Evolutionary conservation across 2,329 filamentous ascomycete species (phyloP), one percentile per base, ranked within the genome.

Genomic region (Fonsecaea erecta): DNA sequence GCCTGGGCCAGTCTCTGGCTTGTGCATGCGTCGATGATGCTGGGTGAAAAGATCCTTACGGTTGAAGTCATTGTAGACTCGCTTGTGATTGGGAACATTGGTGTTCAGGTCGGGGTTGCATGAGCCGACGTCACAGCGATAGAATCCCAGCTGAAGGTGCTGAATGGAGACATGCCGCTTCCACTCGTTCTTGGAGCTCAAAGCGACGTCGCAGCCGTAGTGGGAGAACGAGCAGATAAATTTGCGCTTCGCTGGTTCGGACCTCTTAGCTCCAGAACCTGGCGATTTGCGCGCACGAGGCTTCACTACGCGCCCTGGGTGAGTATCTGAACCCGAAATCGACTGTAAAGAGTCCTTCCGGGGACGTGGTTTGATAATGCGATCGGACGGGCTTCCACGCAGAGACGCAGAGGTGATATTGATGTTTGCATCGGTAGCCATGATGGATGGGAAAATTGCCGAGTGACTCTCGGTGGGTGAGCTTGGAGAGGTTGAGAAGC

Each of bases 1-100:
- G 30, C 70, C 70, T 24, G 70, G 64, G 12, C 64, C 66, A 37
- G 63, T 58, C 16, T 72, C 70, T n/a, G 70, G 70, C 55, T 85
- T 82, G 74, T 97, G 93, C 91, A 96, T 96, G 55, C 94, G 89
- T 5, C 91, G 86, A 1, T 95, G 83, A 74, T 97, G 94, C 73
- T 96, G 92, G 0, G 90, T 92, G 78, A 93, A 97, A 12, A 97
- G 86, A 73, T 97, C 93, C 75, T 96, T 96, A 73, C 93, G 90
- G 77, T 96, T 96, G 81, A 97, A 97, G 76, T 87, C 88, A 72
- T 89, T 88, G 48, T 75, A 71, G 28, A 72, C 66, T n/a, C 68
- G 69, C 37, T 70, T 68, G 51, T 64, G 57, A 56, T 61, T 68
- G 1, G 70, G 66, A 14, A 71, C 65, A 57, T 65, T 68, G 7